phyloP scores from a whole-genome alignment of 768 basidiomycete genomes.

The Mrakia frigida region DNA sequence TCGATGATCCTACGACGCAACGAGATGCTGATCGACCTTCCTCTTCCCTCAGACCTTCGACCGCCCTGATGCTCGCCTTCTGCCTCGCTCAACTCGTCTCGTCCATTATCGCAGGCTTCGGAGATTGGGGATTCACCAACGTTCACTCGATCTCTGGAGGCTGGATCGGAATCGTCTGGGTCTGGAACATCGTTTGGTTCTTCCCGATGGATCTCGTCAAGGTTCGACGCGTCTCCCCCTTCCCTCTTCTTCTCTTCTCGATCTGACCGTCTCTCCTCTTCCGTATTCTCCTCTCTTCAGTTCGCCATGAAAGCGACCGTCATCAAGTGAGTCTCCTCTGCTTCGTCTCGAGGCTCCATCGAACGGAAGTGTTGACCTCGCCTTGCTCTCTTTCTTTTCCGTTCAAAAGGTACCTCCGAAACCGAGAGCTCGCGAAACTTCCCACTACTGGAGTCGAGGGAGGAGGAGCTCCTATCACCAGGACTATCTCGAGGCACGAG shows the following conservation, averaged over 20 bases:
- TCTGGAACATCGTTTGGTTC: slow-evolving; percentile 68
- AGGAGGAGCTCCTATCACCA: slow-evolving; percentile 64
- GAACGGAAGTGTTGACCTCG: too few relatives aligned
- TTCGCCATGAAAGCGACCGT: slow-evolving; percentile 83
- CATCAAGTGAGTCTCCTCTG: slow-evolving; percentile 12
- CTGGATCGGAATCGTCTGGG: slow-evolving; percentile 97
- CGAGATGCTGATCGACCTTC: neutral
- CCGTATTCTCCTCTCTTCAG: slow-evolving; percentile 53
- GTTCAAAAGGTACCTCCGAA: neutral
- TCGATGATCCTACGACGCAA: neutral
- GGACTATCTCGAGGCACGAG: slow-evolving; percentile 88
- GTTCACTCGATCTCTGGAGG: slow-evolving; percentile 75
- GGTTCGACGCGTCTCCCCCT: slow-evolving; percentile 33
- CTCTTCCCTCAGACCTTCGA: slow-evolving; percentile 57
- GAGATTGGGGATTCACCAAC: slow-evolving; percentile 58
- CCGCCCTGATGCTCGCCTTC: slow-evolving; percentile 84
- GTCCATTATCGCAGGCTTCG: slow-evolving; percentile 53
- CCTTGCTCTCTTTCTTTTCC: neutral
- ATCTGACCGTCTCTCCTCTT: slow-evolving; percentile 43
- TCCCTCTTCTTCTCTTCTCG: neutral
- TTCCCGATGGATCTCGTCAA: too few relatives aligned
- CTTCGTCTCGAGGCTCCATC: too few relatives aligned
- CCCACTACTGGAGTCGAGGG: slow-evolving; percentile 2
- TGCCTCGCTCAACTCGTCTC: slow-evolving; percentile 88
- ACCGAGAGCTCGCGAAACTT: neutral